Base-by-base conservation (phyloP, 176 grass and related monocot species). In the Coix lacrymajobi region DNA sequence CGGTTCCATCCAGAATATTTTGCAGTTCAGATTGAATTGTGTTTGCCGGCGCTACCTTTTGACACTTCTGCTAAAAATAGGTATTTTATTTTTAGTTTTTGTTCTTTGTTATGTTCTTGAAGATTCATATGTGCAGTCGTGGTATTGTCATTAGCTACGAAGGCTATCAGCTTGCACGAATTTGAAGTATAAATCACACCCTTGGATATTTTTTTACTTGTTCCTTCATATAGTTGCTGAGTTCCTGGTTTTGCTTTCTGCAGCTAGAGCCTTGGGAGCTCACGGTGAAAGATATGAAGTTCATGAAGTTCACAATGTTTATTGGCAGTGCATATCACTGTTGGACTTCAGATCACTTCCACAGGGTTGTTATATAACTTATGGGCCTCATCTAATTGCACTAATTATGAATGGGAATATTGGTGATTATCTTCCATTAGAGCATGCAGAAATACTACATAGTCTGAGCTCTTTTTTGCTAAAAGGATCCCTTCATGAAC, bases 61-160 rank as follows among this genome's bases (percentile, higher is more conserved):
- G 65, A 78, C 81, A 33, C 87, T 98, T 45, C 92, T 83, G 20
- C 69, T 93, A 49, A 98, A 98, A 92, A 95, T 62, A 77, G 95
- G 95, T 98, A 95, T 15, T 19, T 57, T 12, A 6, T 61, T 78
- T 46, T 76, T 58, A 68, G 17, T 52, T 71, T 69, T 71, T 40
- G 39, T 51, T 78, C 61, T 61, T 13, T 81, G 4, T 61, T 77
- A 37, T 79, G 37, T 69, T 60, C 62, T 78, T 77, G 33, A 34
- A 25, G 7, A n/a, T n/a, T n/a, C n/a, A n/a, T 45, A 63, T 64
- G 67, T 25, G 15, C 34, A 77, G 49, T 38, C 11, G 19, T 77
- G 30, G 12, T 31, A 33, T 61, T 81, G 5, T 44, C 71, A 60
- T 61, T 62, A 39, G 11, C 11, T n/a, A n/a, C 3, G 43, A 45